Conservation (phyloP, 75 land plant genomes). For the Cupressus sempervirens region DNA sequence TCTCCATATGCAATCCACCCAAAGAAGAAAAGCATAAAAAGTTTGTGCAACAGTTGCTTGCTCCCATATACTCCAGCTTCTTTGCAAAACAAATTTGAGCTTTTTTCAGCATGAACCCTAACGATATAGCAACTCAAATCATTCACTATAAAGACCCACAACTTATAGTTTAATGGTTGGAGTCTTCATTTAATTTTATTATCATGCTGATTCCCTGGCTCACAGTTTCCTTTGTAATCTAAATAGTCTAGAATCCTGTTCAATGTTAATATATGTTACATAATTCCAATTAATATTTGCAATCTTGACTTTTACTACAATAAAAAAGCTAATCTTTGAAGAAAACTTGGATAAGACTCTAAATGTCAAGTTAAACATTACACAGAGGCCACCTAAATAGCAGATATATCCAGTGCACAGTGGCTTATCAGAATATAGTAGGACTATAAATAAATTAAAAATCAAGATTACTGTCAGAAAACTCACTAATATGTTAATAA, state of each 20-base stretch:
- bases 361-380: too few species aligned
- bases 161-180: not conserved
- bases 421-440: too few species aligned
- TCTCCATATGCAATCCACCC: not conserved
- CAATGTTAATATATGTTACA: not conserved
- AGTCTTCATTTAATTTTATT: not conserved
- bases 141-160: not conserved
- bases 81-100: not conserved
- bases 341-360: not conserved
- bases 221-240: not conserved
- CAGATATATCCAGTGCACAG: too few species aligned
- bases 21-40: not conserved
- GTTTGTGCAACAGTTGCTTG: not conserved
- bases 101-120: not conserved
- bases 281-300: not conserved
- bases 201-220: not conserved
- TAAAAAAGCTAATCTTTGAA: not conserved
- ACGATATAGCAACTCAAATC: not conserved
- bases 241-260: not conserved
- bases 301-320: not conserved
- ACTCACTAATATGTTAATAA: too few species aligned
- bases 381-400: too few species aligned
- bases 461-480: too few species aligned
- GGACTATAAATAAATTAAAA: too few species aligned
- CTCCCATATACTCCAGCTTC: not conserved